A percentile compares a stretch with the other conserved stretches of the same genome.
Evolutionary conservation across 2,329 filamentous ascomycete species (phyloP).

Genomic region (Westerdykella aurantiaca): DNA sequence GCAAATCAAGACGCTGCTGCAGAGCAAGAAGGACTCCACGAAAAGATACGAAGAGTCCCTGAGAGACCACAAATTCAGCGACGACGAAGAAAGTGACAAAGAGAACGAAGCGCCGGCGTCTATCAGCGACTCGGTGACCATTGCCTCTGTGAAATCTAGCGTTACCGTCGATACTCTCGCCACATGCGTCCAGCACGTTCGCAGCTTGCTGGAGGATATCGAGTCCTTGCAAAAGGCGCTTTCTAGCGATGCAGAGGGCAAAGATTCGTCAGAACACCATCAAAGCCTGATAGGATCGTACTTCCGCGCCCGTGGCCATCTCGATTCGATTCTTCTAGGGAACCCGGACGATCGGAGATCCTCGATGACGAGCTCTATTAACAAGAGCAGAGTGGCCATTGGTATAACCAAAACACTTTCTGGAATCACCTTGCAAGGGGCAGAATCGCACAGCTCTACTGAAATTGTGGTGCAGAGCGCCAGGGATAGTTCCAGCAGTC

Average conservation of each 20-base stretch:
- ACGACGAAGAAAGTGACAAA: conserved; percentile 2
- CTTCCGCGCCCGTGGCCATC: conserved; percentile 23
- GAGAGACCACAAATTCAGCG: conserved; percentile 15
- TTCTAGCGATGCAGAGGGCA: conserved; percentile 36
- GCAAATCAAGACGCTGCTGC: conserved; percentile 20
- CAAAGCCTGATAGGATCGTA: conserved; percentile 25
- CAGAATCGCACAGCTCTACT: background rate
- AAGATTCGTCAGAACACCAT: conserved; percentile 25
- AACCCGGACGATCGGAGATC: conserved; percentile 7
- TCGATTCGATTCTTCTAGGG: conserved; percentile 40
- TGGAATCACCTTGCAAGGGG: background rate
- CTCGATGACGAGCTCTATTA: background rate
- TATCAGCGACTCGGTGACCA: background rate
- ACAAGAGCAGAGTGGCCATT: background rate
- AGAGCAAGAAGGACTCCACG: conserved; percentile 18
- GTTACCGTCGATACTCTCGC: conserved; percentile 16
- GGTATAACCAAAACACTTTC: background rate
- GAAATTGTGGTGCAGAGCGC: background rate
- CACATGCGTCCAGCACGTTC: conserved; percentile 22
- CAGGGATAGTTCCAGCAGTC: background rate
- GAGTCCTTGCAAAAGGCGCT: conserved; percentile 25
- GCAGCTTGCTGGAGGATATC: conserved; percentile 17
- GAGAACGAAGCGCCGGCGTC: background rate
- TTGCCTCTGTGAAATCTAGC: conserved; percentile 14
- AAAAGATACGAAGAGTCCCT: conserved; percentile 23